Evolutionary conservation across 2,329 filamentous ascomycete species (phyloP).

Genomic region (Fusarium coicis): DNA sequence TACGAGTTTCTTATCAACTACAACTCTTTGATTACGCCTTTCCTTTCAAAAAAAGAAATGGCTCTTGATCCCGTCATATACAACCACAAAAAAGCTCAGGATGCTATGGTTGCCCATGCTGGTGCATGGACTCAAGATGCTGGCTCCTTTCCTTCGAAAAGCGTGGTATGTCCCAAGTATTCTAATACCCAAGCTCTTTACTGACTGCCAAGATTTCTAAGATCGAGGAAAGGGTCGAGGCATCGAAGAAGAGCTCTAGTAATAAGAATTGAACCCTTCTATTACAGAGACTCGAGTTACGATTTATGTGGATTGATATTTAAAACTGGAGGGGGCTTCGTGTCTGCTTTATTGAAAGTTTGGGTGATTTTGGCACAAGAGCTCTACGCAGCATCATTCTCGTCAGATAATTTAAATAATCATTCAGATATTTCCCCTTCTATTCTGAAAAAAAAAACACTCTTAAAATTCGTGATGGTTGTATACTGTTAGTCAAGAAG

Average conservation of each 20-base stretch:
- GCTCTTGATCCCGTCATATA: background rate
- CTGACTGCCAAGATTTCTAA: background rate
- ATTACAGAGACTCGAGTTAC: background rate
- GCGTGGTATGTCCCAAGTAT: background rate
- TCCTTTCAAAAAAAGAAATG: background rate
- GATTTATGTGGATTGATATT: too few relatives aligned
- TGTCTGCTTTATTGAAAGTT: background rate
- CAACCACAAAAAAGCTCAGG: background rate
- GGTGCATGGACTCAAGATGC: background rate
- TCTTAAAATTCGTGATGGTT: rapidly evolving
- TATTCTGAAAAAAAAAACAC: background rate
- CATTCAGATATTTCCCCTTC: rapidly evolving
- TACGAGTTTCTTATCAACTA: background rate
- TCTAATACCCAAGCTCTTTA: rapidly evolving
- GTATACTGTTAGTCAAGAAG: rapidly evolving
- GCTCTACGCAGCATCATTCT: background rate
- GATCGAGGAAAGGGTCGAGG: background rate
- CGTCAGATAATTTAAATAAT: rapidly evolving
- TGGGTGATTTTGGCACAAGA: background rate
- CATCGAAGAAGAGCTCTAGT: background rate
- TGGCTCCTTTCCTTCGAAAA: background rate
- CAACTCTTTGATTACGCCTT: background rate
- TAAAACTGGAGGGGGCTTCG: background rate
- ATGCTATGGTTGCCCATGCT: background rate
- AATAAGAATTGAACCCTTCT: background rate